A percentile compares a stretch with the other conserved stretches of the same genome.
Conservation (phyloP, 257 asterid species). For the Solanum microdontum region DNA sequence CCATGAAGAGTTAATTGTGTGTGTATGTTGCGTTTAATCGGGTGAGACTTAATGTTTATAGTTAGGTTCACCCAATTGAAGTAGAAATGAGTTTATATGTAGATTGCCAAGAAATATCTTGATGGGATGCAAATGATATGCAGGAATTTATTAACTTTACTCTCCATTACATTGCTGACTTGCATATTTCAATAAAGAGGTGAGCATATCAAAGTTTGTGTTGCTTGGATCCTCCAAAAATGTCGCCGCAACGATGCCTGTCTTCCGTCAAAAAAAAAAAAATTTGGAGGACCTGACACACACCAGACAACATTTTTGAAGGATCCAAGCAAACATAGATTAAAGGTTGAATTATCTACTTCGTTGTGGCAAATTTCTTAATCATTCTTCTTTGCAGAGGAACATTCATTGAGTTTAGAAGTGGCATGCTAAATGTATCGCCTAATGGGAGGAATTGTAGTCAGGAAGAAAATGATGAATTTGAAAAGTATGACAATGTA, state of each 20-base stretch:
- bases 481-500: conserved; percentile 94
- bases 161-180: conserved; percentile 78
- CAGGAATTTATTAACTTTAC: conserved; percentile 87
- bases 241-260: too few species aligned
- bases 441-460: conserved; percentile 95
- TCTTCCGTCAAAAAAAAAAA: too few species aligned
- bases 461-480: conserved; percentile 80
- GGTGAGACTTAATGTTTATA: background rate
- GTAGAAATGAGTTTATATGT: background rate
- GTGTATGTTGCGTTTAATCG: background rate
- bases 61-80: background rate
- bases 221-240: background rate
- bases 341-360: background rate
- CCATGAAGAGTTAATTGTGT: background rate
- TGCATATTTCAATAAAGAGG: conserved; percentile 97
- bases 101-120: background rate
- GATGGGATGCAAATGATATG: conserved; percentile 3
- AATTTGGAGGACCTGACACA: too few species aligned
- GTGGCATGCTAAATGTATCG: conserved; percentile 89
- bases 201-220: conserved; percentile 14
- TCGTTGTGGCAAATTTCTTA: conserved; percentile 4
- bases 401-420: conserved; percentile 84
- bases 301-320: background rate
- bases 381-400: conserved; percentile 37
- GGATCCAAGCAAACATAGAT: background rate